A percentile compares a stretch with the other conserved stretches of the same genome.
phyloP scores from a whole-genome alignment of 202 grass and related monocot species.

The Carex sylvatica region DNA sequence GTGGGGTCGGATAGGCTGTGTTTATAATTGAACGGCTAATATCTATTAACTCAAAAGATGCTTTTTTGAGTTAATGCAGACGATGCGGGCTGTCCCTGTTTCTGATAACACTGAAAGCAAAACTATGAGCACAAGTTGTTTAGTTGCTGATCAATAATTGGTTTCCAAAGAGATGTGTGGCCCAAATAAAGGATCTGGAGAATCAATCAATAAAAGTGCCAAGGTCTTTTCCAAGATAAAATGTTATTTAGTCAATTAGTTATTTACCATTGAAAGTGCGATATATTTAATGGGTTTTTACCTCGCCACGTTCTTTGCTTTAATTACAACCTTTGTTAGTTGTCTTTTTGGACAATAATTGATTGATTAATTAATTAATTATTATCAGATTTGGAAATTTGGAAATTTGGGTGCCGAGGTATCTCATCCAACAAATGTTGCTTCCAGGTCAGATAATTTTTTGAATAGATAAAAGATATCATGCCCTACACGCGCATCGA shows the following conservation, averaged over 20 bases:
- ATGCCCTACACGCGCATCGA: background rate
- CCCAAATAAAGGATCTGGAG: background rate
- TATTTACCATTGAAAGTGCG: conserved; percentile 1
- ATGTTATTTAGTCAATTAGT: background rate
- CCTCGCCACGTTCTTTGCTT: conserved; percentile 8
- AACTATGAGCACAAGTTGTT: background rate
- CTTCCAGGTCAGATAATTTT: background rate
- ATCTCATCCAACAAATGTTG: conserved; percentile 23
- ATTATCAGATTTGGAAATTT: background rate
- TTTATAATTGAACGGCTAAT: no score
- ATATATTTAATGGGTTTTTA: background rate
- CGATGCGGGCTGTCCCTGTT: background rate
- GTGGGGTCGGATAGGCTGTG: no score
- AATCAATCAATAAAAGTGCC: conserved; percentile 15
- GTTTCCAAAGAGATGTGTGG: conserved; percentile 6
- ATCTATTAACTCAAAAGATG: no score
- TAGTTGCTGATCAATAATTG: conserved; percentile 14
- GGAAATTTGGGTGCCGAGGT: conserved; percentile 3
- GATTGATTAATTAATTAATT: background rate
- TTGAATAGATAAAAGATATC: background rate
- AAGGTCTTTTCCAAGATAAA: background rate
- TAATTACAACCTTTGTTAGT: conserved; percentile 1
- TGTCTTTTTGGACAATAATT: background rate
- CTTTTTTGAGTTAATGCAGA: no score
- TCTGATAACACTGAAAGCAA: conserved; percentile 9